These are phyloP conservation scores for Stramenopiles sp. DNA, from an alignment of 352 stramenopile species.

Conservation along the genomic window DNA sequence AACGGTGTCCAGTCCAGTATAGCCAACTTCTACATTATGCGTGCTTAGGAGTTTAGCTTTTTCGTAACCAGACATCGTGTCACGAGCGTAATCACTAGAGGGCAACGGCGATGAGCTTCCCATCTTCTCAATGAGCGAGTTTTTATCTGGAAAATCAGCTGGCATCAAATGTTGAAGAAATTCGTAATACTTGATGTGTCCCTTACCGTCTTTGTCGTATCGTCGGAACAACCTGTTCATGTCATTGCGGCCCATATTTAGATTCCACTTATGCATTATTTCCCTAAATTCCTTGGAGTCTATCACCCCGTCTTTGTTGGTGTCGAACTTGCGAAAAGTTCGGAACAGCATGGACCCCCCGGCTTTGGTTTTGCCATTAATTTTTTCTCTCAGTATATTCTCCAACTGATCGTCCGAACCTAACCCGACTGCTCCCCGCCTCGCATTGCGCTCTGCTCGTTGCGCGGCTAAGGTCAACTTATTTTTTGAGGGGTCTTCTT, in stretches of 20 bases:
- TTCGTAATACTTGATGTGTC: neutral
- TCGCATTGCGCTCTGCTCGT: neutral
- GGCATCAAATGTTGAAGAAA: conserved; percentile 2
- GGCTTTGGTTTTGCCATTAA: conserved; percentile 1
- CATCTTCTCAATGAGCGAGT: neutral
- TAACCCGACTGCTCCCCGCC: neutral
- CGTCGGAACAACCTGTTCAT: neutral
- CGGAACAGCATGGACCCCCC: neutral
- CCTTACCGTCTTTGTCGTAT: neutral
- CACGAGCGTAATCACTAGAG: neutral
- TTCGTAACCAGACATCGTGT: neutral
- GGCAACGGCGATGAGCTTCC: neutral
- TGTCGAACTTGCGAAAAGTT: neutral
- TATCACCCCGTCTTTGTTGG: neutral
- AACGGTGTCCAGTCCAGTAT: neutral
- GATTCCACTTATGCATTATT: neutral
- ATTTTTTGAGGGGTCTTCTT: neutral
- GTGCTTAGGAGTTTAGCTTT: neutral
- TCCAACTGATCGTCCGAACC: neutral
- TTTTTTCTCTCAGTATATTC: neutral
- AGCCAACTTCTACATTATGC: neutral
- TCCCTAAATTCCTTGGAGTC: neutral
- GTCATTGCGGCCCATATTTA: neutral
- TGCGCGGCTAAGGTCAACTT: neutral
- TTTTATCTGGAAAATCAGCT: conserved; percentile 5